Evolutionary conservation across 1,284 basidiomycete species (phyloP).

Genomic region (Pyrrhoderma noxium): DNA sequence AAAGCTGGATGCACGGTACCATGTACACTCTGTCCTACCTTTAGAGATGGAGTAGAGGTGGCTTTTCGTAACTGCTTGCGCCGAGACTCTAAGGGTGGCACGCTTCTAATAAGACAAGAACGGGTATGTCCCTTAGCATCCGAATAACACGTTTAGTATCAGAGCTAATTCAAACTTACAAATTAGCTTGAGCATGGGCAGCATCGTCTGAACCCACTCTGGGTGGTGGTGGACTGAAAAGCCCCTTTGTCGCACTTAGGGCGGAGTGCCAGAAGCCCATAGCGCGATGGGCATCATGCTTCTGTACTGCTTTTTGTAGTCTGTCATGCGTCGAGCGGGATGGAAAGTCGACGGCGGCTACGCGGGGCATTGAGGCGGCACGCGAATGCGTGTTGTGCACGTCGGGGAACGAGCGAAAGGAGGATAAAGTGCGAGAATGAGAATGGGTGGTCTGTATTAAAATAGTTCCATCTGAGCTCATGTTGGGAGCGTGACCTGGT

Average conservation of each 20-base stretch:
- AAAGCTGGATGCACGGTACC: background rate
- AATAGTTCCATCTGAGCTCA: constrained; percentile 1
- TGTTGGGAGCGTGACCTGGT: too few relatives aligned
- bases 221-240: constrained; percentile 13
- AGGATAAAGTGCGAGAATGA: constrained; percentile 8
- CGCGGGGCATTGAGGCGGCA: background rate
- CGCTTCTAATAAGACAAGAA: background rate
- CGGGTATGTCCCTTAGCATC: background rate
- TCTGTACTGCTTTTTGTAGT: background rate
- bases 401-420: constrained; percentile 11
- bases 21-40: background rate
- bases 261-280: constrained; percentile 14
- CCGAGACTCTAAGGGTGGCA: constrained; percentile 3
- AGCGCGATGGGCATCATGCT: constrained; percentile 7
- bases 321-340: background rate
- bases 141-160: too few relatives aligned
- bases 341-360: background rate
- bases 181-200: too few relatives aligned
- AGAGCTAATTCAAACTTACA: too few relatives aligned
- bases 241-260: constrained; percentile 14
- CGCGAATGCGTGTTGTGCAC: background rate
- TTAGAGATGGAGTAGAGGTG: constrained; percentile 13
- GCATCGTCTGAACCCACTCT: background rate
- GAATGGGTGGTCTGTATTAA: constrained; percentile 1
- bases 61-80: constrained; percentile 7